Percentiles rank a stretch among this genome's conserved stretches.
These are phyloP conservation scores for Aspergillus intermedius DNA, from an alignment of 2,329 filamentous ascomycete species.

Conservation along the genomic window DNA sequence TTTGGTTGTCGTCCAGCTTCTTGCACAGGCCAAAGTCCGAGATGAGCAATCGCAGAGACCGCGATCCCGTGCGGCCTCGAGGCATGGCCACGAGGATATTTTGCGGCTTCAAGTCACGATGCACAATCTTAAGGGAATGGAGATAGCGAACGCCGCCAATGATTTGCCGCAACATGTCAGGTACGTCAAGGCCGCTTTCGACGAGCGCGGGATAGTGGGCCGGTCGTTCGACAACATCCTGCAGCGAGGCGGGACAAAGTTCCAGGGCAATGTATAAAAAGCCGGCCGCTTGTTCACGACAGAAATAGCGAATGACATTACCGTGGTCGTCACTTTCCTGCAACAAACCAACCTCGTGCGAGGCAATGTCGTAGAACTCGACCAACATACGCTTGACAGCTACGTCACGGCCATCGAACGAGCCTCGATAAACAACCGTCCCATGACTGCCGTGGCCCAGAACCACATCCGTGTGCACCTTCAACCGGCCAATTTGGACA, in stretches of 20 bases:
- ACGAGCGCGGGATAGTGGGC: slow-evolving; percentile 62
- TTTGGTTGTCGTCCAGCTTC: slow-evolving; percentile 89
- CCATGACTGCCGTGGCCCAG: slow-evolving; percentile 82
- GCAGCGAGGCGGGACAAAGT: slow-evolving; percentile 85
- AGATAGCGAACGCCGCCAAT: slow-evolving; percentile 82
- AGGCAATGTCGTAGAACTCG: slow-evolving; percentile 91
- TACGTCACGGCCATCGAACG: slow-evolving; percentile 85
- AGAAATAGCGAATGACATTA: slow-evolving; percentile 95
- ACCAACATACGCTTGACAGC: slow-evolving; percentile 96
- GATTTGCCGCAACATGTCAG: slow-evolving; percentile 78
- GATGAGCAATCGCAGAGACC: slow-evolving; percentile 76
- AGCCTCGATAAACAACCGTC: slow-evolving; percentile 93
- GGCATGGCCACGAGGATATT: slow-evolving; percentile 80
- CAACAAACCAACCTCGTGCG: slow-evolving; percentile 83
- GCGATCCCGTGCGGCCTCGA: slow-evolving; percentile 45
- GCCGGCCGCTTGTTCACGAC: slow-evolving; percentile 77
- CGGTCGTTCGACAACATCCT: slow-evolving; percentile 79
- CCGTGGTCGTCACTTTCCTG: slow-evolving; percentile 92
- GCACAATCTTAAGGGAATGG: slow-evolving; percentile 87
- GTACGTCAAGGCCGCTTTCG: slow-evolving; percentile 60
- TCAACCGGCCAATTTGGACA: slow-evolving; percentile 55
- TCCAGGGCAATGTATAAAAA: slow-evolving; percentile 97
- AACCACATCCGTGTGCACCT: slow-evolving; percentile 54
- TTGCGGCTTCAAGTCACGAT: slow-evolving; percentile 94
- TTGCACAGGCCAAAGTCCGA: slow-evolving; percentile 98